Evolutionary conservation across 192 early-diverging fungal genomes (phyloP).

Genomic region (Neocallimastix lanati): DNA sequence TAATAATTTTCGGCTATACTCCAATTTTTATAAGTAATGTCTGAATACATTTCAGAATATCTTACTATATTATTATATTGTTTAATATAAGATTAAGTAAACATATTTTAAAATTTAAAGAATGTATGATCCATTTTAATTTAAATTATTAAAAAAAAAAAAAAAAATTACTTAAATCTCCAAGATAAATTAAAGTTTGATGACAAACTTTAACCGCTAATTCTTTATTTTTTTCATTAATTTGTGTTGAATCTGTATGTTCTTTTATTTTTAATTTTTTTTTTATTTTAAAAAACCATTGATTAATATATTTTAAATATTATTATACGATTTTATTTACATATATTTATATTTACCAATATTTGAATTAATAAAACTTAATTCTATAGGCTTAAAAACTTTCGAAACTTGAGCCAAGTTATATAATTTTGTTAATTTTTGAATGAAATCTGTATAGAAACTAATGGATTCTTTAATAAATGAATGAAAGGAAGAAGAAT

Average conservation of each 20-base stretch:
- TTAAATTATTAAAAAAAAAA: not conserved
- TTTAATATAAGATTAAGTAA: no score
- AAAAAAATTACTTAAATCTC: not conserved
- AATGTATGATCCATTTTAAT: not conserved
- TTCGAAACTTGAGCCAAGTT: not conserved
- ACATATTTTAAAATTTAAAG: no score
- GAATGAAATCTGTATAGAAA: not conserved
- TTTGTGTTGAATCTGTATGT: not conserved
- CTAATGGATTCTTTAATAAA: not conserved
- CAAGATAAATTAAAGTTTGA: not conserved
- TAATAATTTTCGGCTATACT: slow-evolving; percentile 38
- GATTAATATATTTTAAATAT: no score
- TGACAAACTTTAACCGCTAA: not conserved
- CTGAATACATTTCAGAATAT: slow-evolving; percentile 37
- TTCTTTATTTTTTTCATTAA: not conserved
- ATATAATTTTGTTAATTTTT: not conserved
- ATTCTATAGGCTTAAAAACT: not conserved
- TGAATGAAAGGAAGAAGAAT: not conserved
- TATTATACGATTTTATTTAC: no score
- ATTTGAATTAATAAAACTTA: not conserved
- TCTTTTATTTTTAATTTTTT: not conserved
- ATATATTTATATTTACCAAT: not conserved
- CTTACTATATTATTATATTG: no score
- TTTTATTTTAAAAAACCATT: no score
- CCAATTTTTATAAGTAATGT: slow-evolving; percentile 35